Percentiles rank a stretch among this genome's conserved stretches.
Conservation (phyloP, 768 basidiomycete species). For the Mycena rebaudengoi region DNA sequence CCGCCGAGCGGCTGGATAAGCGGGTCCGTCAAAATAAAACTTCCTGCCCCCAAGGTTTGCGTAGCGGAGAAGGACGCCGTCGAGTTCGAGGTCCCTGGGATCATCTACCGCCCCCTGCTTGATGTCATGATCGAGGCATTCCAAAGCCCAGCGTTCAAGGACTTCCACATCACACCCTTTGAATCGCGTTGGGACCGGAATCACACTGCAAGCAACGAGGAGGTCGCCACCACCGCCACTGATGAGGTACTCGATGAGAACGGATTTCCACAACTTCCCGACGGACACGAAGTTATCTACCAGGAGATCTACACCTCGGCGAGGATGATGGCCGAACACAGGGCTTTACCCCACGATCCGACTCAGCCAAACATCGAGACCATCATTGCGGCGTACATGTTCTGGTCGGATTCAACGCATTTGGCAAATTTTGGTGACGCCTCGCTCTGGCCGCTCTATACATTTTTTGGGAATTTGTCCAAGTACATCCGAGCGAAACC, state of each 20-base stretch:
- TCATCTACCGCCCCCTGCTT: slow-evolving; percentile 22
- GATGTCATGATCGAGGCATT: slow-evolving; percentile 20
- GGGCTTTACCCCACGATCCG: slow-evolving; percentile 7
- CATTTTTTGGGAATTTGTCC: background rate
- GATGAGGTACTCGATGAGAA: background rate
- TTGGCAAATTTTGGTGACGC: slow-evolving; percentile 28
- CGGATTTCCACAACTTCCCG: background rate
- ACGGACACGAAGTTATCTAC: background rate
- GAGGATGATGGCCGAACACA: slow-evolving; percentile 20
- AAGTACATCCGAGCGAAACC: background rate
- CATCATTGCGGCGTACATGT: slow-evolving; percentile 29
- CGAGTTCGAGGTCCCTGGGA: slow-evolving; percentile 18
- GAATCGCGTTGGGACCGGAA: slow-evolving; percentile 4
- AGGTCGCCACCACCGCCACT: too few species aligned
- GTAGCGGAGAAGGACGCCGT: slow-evolving; percentile 28
- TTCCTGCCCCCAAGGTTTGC: slow-evolving; percentile 26
- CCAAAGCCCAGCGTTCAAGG: background rate
- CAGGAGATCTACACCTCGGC: slow-evolving; percentile 26
- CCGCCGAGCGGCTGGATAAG: slow-evolving; percentile 33
- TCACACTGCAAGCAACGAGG: background rate
- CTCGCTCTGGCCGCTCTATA: slow-evolving; percentile 22
- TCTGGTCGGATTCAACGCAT: slow-evolving; percentile 35
- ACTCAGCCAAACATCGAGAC: slow-evolving; percentile 8
- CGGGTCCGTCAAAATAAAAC: slow-evolving; percentile 30
- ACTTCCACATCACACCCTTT: slow-evolving; percentile 21